Evolutionary conservation across 2,329 filamentous ascomycete genomes (phyloP).

Genomic region (Dothideomycetes sp.): DNA sequence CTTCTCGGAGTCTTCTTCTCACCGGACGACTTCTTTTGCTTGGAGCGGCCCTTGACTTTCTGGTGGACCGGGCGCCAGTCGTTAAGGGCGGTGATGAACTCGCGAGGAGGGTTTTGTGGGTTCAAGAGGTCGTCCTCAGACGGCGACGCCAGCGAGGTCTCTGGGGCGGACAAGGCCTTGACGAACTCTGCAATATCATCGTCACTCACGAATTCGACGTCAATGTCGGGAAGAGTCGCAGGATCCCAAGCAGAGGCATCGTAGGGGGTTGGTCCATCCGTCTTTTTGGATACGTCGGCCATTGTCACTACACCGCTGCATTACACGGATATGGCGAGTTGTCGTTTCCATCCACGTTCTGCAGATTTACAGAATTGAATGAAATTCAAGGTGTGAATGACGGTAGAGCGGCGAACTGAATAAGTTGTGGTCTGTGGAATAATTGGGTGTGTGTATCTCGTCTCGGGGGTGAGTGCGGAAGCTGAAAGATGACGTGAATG

Average conservation of each 20-base stretch:
- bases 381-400: too few species aligned
- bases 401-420: too few species aligned
- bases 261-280: slow-evolving; percentile 49
- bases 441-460: too few species aligned
- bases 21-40: slow-evolving; percentile 22
- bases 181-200: slow-evolving; percentile 70
- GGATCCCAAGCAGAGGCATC: slow-evolving; percentile 55
- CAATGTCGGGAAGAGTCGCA: slow-evolving; percentile 62
- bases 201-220: slow-evolving; percentile 63
- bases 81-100: slow-evolving; percentile 79
- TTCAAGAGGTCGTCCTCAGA: slow-evolving; percentile 44
- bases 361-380: too few species aligned
- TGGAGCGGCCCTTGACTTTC: slow-evolving; percentile 42
- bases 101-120: slow-evolving; percentile 29
- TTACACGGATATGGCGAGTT: neutral
- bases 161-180: slow-evolving; percentile 70
- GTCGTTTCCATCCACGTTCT: slow-evolving; percentile 23
- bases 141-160: slow-evolving; percentile 44
- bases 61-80: slow-evolving; percentile 90
- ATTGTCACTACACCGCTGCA: slow-evolving; percentile 15
- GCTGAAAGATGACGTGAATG: too few species aligned
- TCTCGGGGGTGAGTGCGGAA: too few species aligned
- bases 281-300: slow-evolving; percentile 33
- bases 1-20: slow-evolving; percentile 32
- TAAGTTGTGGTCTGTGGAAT: too few species aligned